Base-by-base conservation (phyloP, 805 yeast species). In the Danielia oregonensis region DNA sequence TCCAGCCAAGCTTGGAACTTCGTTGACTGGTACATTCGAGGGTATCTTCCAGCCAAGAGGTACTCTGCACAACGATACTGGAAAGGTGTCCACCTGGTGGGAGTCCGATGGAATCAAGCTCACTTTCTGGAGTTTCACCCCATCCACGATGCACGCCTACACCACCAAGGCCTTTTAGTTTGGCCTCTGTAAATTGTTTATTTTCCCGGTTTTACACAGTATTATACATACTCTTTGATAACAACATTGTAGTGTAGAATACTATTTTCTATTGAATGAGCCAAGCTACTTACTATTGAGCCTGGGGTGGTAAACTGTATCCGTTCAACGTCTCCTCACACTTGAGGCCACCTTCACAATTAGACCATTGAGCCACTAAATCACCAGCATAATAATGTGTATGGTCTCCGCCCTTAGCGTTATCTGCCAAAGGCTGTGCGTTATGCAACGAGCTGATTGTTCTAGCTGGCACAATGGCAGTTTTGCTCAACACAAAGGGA, bases 11-110 rank as follows among this genome's bases (percentile, higher is more conserved):
- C 46, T 66, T 38, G 63, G 63, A 32, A 47, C 49, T 29, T 29
- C 26, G 12, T 30, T 52, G 21, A 49, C 54, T 32, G 72, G 72
- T 51, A 60, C 64, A 17, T 63, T 70, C 49, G 54, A 68, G 23
- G 96, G 96, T 59, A 62, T 91, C 44, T 75, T 91, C 72, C 98
- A 91, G 69, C 97, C 96, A 64, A 84, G 87, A 69, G 78, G 79
- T 46, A 76, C 74, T 54, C 62, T 69, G 52, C 80, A 86, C 67
- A 86, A 89, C 57, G 97, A 89, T 61, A 91, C 97, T 44, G 86
- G 88, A 58, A 50, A 48, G 29, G 50, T 45, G 7, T 45, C 50
- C 8, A 39, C 49, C 5, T 47, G 51, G 51, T 47, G 51, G 51
- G 42, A 42, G 27, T 29, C 40, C 12, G 35, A 24, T 23, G 39